Percentiles rank a stretch among this genome's conserved stretches.
Conservation (phyloP, 495 filamentous ascomycete species). For the Tuber aestivum region DNA sequence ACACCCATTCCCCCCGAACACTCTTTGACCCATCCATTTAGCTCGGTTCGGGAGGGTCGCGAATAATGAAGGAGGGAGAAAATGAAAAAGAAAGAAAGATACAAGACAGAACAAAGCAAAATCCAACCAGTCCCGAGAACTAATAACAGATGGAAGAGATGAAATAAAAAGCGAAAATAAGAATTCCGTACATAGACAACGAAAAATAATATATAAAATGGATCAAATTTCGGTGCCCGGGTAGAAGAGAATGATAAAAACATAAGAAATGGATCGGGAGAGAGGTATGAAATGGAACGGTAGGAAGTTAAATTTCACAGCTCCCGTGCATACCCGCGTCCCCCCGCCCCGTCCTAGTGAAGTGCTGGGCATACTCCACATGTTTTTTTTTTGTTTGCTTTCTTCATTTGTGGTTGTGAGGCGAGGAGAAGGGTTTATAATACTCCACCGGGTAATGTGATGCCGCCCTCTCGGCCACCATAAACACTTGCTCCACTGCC, state of each 20-base stretch:
- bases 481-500: constrained; percentile 32
- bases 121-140: neutral
- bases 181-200: neutral
- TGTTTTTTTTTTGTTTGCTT: neutral
- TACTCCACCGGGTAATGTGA: constrained; percentile 35
- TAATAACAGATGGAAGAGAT: neutral
- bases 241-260: constrained; percentile 9
- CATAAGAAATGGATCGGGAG: constrained; percentile 18
- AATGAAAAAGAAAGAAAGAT: neutral
- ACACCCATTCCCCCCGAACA: neutral
- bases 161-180: neutral
- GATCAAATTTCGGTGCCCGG: neutral
- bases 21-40: neutral
- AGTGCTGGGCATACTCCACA: neutral
- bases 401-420: neutral
- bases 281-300: constrained; percentile 17
- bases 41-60: neutral
- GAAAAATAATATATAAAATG: neutral
- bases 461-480: constrained; percentile 31
- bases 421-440: constrained; percentile 30
- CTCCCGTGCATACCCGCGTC: constrained; percentile 29
- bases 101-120: neutral
- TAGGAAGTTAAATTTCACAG: constrained; percentile 32
- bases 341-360: constrained; percentile 11
- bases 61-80: neutral